Base-by-base conservation (phyloP, 1,139 yeast species). In the Hyphopichia fennica region DNA sequence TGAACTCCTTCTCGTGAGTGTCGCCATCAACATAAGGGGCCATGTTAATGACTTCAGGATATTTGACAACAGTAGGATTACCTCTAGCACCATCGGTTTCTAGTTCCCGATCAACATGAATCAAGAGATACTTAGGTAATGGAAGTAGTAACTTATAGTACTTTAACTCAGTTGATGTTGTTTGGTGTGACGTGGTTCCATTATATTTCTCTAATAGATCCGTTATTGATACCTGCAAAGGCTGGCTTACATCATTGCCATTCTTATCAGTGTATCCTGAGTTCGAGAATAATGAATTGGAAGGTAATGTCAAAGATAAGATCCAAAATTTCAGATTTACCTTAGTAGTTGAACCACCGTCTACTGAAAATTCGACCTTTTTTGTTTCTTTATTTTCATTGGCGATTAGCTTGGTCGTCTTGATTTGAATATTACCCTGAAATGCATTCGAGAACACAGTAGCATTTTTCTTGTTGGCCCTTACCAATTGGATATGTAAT, bases 11-110 rank as follows among this genome's bases (percentile, higher is more conserved):
- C 1, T 44, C 45, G 1, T 44, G 15, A 10, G 4, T 36, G 18
- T 41, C 50, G 40, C 43, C 57, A 16, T 49, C 58, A 20, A 60
- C 52, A 34, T 52, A 65, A 0, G 71, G 64, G 0, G 67, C 41
- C 66, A 77, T 57, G 45, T 76, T 75, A 36, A 78, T 53, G 3
- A 60, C 63, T 2, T 73, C 63, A 4, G 84, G 79, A 53, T 79
- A 85, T 39, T 77, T 81, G 2, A 87, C 87, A 25, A 86, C 77
- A 0, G 87, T 82, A 32, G 81, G 80, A 53, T 83, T 85, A 38
- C 81, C 66, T 42, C 68, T 62, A 25, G 56, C 52, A 13, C 60
- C 51, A 2, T 49, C 59, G 20, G 63, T 65, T 29, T 67, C 67
- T 45, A 79, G 69, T 9, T 52, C 55, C 43, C 93, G 69, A 46